A percentile compares a stretch with the other conserved stretches of the same genome.
phyloP scores from a whole-genome alignment of 2,329 filamentous ascomycete genomes.

The Aspergillus amoenus region DNA sequence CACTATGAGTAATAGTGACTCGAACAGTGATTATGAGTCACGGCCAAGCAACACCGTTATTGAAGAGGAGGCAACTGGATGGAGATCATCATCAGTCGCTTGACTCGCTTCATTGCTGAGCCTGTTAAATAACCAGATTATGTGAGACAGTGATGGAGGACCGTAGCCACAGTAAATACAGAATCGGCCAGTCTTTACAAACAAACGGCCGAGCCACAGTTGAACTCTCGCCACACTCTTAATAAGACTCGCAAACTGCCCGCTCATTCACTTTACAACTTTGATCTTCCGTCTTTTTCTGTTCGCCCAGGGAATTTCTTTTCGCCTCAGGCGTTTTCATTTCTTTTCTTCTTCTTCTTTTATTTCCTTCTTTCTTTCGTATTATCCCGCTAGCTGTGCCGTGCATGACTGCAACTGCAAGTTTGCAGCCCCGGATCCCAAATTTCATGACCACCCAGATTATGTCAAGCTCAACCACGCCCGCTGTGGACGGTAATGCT shows the following conservation, averaged over 20 bases:
- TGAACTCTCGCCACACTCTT: slow-evolving; percentile 8
- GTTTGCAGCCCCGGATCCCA: background rate
- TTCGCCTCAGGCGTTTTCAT: slow-evolving; percentile 1
- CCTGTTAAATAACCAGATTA: background rate
- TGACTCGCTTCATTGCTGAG: background rate
- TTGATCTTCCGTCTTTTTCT: slow-evolving; percentile 4
- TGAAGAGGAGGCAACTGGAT: background rate
- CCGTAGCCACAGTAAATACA: background rate
- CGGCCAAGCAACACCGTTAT: background rate
- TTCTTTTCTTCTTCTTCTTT: background rate
- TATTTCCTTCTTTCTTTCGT: background rate
- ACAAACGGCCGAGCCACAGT: slow-evolving; percentile 4
- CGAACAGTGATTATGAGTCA: slow-evolving; percentile 6
- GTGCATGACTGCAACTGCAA: slow-evolving; percentile 8
- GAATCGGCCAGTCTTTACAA: background rate
- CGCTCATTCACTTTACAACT: background rate
- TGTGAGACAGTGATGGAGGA: background rate
- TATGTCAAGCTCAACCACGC: slow-evolving; percentile 17
- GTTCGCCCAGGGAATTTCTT: no score
- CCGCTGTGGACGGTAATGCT: slow-evolving; percentile 13
- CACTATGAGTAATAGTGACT: slow-evolving; percentile 19
- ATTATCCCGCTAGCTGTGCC: no score
- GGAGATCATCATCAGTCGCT: background rate
- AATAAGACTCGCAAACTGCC: slow-evolving; percentile 2
- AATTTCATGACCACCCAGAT: slow-evolving; percentile 6